Conservation (phyloP, 257 asterid genomes). For the Galeopsis tetrahit region DNA sequence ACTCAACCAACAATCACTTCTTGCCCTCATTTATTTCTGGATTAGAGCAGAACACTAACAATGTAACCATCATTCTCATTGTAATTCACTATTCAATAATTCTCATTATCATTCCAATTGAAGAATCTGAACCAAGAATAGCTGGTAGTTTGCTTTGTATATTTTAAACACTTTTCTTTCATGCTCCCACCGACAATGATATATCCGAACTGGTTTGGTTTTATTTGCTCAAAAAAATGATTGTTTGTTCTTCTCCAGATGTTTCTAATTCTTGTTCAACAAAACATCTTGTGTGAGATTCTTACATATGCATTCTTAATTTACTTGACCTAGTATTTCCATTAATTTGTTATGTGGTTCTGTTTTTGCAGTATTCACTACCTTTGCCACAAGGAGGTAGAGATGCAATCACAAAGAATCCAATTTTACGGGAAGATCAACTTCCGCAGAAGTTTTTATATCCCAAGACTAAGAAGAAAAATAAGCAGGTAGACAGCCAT, state of each 20-base stretch:
- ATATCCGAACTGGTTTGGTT: neutral
- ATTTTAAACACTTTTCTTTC: neutral
- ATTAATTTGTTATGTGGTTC: conserved; percentile 15
- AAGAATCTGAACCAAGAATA: neutral
- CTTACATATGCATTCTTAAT: neutral
- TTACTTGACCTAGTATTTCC: neutral
- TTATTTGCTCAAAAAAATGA: neutral
- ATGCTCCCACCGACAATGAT: neutral
- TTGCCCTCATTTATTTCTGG: too few relatives aligned
- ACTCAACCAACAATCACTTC: too few relatives aligned
- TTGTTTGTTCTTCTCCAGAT: neutral
- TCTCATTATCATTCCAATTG: too few relatives aligned
- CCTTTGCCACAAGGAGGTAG: conserved; percentile 97
- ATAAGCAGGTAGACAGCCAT: conserved; percentile 58
- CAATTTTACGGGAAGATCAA: conserved; percentile 94
- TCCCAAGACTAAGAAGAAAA: conserved; percentile 88
- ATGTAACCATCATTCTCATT: too few relatives aligned
- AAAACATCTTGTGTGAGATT: neutral
- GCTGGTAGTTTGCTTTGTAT: conserved; percentile 11
- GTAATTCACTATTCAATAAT: too few relatives aligned
- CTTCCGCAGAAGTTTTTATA: conserved; percentile 81
- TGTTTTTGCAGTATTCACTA: conserved; percentile 78
- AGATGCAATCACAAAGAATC: conserved; percentile 83
- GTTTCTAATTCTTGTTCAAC: neutral
- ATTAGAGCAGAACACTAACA: too few relatives aligned